Percentiles rank a stretch among this genome's conserved stretches.
Conservation (phyloP, 2,329 filamentous ascomycete species). For the Diaporthe ilicicola region DNA sequence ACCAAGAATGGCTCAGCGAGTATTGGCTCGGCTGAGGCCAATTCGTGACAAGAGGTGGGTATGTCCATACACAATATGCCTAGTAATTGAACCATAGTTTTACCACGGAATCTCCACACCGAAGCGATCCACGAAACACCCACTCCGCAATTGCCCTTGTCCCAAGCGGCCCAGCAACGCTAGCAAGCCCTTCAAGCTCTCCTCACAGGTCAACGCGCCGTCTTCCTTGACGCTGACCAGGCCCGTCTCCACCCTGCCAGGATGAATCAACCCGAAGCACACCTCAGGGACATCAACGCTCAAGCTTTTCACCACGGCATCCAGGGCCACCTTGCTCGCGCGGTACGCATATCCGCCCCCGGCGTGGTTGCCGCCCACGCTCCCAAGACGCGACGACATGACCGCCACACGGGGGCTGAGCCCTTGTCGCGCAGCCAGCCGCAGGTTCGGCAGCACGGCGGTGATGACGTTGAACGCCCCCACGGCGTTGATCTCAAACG, state of each 20-base stretch:
- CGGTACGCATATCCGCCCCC: conserved; percentile 32
- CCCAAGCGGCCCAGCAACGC: conserved; percentile 20
- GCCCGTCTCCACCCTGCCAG: conserved; percentile 29
- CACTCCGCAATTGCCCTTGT: not conserved
- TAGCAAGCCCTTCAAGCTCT: conserved; percentile 14
- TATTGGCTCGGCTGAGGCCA: too few species aligned
- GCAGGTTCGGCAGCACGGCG: conserved; percentile 25
- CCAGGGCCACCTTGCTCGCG: conserved; percentile 30
- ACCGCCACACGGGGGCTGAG: conserved; percentile 14
- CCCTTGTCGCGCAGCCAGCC: not conserved
- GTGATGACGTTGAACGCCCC: conserved; percentile 26
- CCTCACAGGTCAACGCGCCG: conserved; percentile 16
- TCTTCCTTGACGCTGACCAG: conserved; percentile 24
- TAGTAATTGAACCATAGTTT: not conserved
- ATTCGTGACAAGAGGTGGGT: too few species aligned
- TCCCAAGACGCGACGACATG: conserved; percentile 27
- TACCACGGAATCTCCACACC: conserved; percentile 24
- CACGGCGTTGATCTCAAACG: conserved; percentile 30
- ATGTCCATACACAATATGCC: too few species aligned
- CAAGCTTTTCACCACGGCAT: conserved; percentile 29
- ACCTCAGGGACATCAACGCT: conserved; percentile 29
- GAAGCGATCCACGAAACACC: conserved; percentile 30
- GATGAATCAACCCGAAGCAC: conserved; percentile 27
- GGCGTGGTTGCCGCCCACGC: conserved; percentile 13
- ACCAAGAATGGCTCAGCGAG: too few species aligned